Evolutionary conservation across 2,329 filamentous ascomycete genomes (phyloP), one percentile per base, ranked within the genome.

Genomic region (Penicillium sp.): DNA sequence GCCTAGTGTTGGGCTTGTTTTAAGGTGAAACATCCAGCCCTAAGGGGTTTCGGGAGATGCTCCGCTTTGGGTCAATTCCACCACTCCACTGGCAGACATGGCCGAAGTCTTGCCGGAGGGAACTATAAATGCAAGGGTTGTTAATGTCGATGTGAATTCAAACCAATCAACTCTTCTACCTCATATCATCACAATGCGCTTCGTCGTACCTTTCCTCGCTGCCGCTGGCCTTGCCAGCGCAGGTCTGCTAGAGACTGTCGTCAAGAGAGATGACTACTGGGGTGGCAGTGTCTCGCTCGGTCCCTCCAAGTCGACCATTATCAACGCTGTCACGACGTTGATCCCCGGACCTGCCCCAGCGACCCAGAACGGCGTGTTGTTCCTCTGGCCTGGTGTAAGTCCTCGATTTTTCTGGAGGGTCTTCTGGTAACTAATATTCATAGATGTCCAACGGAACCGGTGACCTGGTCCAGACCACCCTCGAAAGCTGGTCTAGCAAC

Each of bases 381-480:
- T 77, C 64, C 69, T 79, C 37, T 79, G 75, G 75, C 78, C 76
- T 7, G 77, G 77, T 6, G 54, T 52, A 4, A 46, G 47, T 41
- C 3, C 6, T 21, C 6, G 2, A 7, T 4, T 29, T 3, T 25
- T 15, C 10, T 8, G 15, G 17, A 10, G 6, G 10, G 3, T 5
- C 6, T 7, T n/a, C 3, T 7, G 0, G 15, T 21, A 12, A 13
- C 47, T 37, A 25, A 52, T 6, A 19, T 12, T 6, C 2, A 13
- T 23, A 56, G 54, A 79, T 79, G 74, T 76, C 73, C 52, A 80
- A 78, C 60, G 76, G 77, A 40, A 80, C 77, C 3, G 76, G 77
- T 1, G 73, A 79, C 50, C 66, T 79, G 17, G 64, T 79, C 46
- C 76, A 79, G 58, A 75, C 75, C 0, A 78, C 75, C 0, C 66